Conservation (phyloP, 2,329 filamentous ascomycete genomes). For the Curvularia lunata region DNA sequence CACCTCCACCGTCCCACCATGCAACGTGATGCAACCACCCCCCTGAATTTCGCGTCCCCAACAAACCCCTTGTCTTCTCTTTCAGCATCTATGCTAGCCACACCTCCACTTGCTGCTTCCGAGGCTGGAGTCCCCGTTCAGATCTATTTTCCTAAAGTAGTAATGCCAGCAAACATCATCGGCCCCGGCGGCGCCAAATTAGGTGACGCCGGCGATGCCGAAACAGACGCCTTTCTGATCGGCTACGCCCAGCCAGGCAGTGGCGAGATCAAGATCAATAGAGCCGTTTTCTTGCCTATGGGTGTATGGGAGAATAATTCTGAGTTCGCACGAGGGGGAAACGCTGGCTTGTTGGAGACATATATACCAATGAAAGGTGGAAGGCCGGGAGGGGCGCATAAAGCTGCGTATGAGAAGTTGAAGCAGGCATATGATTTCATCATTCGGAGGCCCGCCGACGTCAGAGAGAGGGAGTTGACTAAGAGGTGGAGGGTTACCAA, state of each 20-base stretch:
- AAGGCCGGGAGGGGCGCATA: conserved; percentile 17
- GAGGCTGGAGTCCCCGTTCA: conserved; percentile 30
- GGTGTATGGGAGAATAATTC: conserved; percentile 29
- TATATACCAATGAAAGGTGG: conserved; percentile 19
- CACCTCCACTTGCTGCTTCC: conserved; percentile 19
- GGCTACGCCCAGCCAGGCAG: conserved; percentile 25
- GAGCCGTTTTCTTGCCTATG: conserved; percentile 35
- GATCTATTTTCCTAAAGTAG: conserved; percentile 36
- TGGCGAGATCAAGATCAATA: conserved; percentile 20
- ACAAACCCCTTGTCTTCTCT: conserved; percentile 17
- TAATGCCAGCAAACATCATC: conserved; percentile 22
- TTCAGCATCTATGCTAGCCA: conserved; percentile 18
- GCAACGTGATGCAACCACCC: conserved; percentile 21
- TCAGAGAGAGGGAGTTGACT: conserved; percentile 36
- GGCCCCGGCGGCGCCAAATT: conserved; percentile 11
- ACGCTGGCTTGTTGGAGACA: conserved; percentile 30
- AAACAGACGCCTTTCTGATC: conserved; percentile 41
- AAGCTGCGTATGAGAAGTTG: conserved; percentile 30
- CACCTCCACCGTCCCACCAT: conserved; percentile 7
- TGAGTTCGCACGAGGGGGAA: conserved; percentile 16
- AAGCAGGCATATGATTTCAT: conserved; percentile 27
- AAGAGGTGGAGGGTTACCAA: conserved; percentile 38
- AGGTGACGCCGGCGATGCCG: conserved; percentile 11
- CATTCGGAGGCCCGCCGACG: background rate
- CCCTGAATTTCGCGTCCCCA: conserved; percentile 9